Evolutionary conservation across 352 stramenopile genomes (phyloP), one percentile per base, ranked within the genome.

Genomic region (Phytophthora parvispora): DNA sequence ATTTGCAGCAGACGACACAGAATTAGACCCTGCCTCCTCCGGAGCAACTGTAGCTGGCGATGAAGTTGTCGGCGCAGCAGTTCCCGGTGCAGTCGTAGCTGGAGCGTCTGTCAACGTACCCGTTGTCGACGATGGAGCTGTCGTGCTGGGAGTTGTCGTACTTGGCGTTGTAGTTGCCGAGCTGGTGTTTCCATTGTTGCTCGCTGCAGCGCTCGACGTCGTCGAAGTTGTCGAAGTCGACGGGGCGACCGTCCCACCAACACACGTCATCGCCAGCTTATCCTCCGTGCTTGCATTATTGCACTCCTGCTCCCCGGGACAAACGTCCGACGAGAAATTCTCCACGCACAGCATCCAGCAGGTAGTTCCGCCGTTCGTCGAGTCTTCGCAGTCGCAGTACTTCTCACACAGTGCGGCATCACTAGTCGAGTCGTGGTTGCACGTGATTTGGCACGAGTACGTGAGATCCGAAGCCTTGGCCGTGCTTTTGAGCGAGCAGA

Each of bases 281-380:
- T 78, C 74, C 67, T 77, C 53, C 3, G 67, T 73, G 22, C 24
- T 62, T 7, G 65, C 77, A 34, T 70, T 69, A 55, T 88, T 88
- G 63, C 80, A 88, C 52, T 78, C 59, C 61, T 88, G 80, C 53
- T 78, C 67, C 29, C 80, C 77, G 1, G 75, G 65, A 69, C 80
- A 88, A 12, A 81, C 73, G 25, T 83, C 73, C 7, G 69, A 54
- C 13, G 66, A 67, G 15, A 89, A 49, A 31, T 89, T 83, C 25
- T 82, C 76, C 18, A 89, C 81, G 49, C 81, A 89, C 42, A 89
- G 57, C 81, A 89, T 89, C 81, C 81, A 89, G 66, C 81, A 89
- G 1, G 58, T 75, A 18, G 78, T 83, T 12, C 65, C 81, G 0
- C 52, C 64, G 10, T 45, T 80, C 1, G 59, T 72, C 27, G 71